A percentile compares a stretch with the other conserved stretches of the same genome.
phyloP scores from a whole-genome alignment of 2,329 filamentous ascomycete species.

The Aureobasidium sp. region DNA sequence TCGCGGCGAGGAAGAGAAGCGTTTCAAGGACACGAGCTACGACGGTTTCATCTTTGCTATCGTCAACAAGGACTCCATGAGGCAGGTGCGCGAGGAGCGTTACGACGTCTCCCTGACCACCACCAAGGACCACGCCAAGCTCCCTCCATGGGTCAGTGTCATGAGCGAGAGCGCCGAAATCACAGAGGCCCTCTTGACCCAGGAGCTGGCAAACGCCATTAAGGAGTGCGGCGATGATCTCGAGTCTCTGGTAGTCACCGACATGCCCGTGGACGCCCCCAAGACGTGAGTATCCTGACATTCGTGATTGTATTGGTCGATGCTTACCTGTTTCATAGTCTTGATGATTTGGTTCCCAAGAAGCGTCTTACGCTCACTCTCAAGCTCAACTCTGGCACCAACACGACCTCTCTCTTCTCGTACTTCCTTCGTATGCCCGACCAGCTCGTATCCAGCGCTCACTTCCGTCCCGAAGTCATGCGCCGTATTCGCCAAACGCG shows the following conservation, averaged over 20 bases:
- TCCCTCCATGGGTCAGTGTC: slow-evolving; percentile 82
- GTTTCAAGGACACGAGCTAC: slow-evolving; percentile 53
- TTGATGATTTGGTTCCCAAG: slow-evolving; percentile 75
- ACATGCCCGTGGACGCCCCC: slow-evolving; percentile 84
- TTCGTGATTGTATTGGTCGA: background rate
- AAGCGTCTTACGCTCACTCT: slow-evolving; percentile 79
- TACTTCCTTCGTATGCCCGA: slow-evolving; percentile 84
- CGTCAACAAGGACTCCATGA: slow-evolving; percentile 94
- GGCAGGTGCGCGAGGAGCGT: slow-evolving; percentile 78
- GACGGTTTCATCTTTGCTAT: slow-evolving; percentile 93
- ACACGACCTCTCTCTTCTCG: slow-evolving; percentile 63
- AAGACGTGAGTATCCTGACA: slow-evolving; percentile 55
- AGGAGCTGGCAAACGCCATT: slow-evolving; percentile 77
- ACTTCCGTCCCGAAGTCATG: slow-evolving; percentile 81
- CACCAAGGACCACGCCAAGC: slow-evolving; percentile 86
- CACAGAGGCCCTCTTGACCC: slow-evolving; percentile 76
- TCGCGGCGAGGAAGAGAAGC: slow-evolving; percentile 55
- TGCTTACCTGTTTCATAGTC: slow-evolving; percentile 39
- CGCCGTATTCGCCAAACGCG: slow-evolving; percentile 76
- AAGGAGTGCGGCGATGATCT: slow-evolving; percentile 66
- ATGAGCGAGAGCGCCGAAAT: slow-evolving; percentile 98
- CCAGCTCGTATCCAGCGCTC: slow-evolving; percentile 64
- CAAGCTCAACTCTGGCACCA: slow-evolving; percentile 56
- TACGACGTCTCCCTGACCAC: slow-evolving; percentile 90
- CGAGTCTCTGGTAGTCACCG: slow-evolving; percentile 81